A percentile compares a stretch with the other conserved stretches of the same genome.
phyloP scores from a whole-genome alignment of 495 filamentous ascomycete species.

The Neurospora sp. region DNA sequence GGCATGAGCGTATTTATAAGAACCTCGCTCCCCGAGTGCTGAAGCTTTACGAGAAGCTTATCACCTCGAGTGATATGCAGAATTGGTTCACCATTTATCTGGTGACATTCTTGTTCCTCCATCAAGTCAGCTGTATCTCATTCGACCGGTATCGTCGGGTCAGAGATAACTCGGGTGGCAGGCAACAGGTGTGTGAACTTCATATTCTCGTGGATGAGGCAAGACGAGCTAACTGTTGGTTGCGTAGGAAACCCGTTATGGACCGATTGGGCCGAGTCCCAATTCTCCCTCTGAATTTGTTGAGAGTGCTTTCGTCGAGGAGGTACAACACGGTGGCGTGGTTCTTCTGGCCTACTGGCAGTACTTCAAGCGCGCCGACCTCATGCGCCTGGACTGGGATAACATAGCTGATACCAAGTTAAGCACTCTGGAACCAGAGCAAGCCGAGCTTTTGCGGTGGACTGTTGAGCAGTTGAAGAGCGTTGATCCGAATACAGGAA shows the following conservation, averaged over 20 bases:
- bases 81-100: constrained; percentile 34
- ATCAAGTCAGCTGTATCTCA: constrained; percentile 10
- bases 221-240: not conserved
- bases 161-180: constrained; percentile 5
- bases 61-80: constrained; percentile 17
- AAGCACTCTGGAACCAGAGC: constrained; percentile 7
- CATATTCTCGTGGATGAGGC: not conserved
- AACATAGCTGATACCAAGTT: constrained; percentile 1
- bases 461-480: constrained; percentile 7
- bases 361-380: constrained; percentile 20
- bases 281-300: not conserved
- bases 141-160: constrained; percentile 12
- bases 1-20: constrained; percentile 18
- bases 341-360: constrained; percentile 19
- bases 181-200: constrained; percentile 1
- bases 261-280: not conserved
- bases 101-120: constrained; percentile 27
- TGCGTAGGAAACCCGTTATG: constrained; percentile 20
- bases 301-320: constrained; percentile 14
- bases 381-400: constrained; percentile 15
- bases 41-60: constrained; percentile 21
- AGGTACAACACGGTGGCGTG: constrained; percentile 15
- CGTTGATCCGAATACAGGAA: not conserved
- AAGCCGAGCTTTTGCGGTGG: constrained; percentile 9
- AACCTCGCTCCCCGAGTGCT: constrained; percentile 14